Evolutionary conservation across 345 rosid species (phyloP), one percentile per base, ranked within the genome.

Genomic region (Aethionema arabicum): DNA sequence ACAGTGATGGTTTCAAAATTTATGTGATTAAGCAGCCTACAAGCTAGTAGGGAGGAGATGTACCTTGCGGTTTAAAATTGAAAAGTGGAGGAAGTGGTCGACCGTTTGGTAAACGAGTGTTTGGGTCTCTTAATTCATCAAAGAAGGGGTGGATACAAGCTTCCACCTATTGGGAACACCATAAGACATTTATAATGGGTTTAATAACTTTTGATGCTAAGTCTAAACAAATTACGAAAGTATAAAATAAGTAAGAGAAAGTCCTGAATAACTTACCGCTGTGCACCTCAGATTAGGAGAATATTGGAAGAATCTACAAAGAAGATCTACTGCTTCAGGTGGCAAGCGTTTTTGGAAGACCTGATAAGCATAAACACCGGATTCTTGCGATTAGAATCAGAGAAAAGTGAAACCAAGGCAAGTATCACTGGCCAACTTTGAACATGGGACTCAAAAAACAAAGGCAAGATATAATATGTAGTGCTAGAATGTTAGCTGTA

Each of bases 311-410:
- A 93, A 85, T 73, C 97, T 78, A 73, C 96, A 93, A 42, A 93
- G 88, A 48, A 93, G 95, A 69, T 93, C 99, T 48, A 93, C 99
- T 8, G 96, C 99, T 74, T 93, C 99, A 7, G 97, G 97, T 38
- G 99, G 95, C 49, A 93, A 74, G 30, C 91, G 85, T 75, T 93
- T 93, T 70, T 87, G 95, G 72, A 72, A 65, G 11, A 72, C 70
- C 75, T 72, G 60, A 61, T 7, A 43, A 15, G 15, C 29, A 40
- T 46, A 70, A 27, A 48, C 12, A 42, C 41, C 33, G 32, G 4
- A 60, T 46, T 46, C 52, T 3, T 16, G n/a, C 16, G 16, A 44
- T 7, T 6, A 56, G 0, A 9, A 29, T 9, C 14, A 31, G 51
- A 58, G 12, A 58, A 3, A 57, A 29, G 37, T 5, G 40, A n/a